A percentile compares a stretch with the other conserved stretches of the same genome.
Evolutionary conservation across 2,329 filamentous ascomycete genomes (phyloP).

Genomic region (Laburnicola sp.): DNA sequence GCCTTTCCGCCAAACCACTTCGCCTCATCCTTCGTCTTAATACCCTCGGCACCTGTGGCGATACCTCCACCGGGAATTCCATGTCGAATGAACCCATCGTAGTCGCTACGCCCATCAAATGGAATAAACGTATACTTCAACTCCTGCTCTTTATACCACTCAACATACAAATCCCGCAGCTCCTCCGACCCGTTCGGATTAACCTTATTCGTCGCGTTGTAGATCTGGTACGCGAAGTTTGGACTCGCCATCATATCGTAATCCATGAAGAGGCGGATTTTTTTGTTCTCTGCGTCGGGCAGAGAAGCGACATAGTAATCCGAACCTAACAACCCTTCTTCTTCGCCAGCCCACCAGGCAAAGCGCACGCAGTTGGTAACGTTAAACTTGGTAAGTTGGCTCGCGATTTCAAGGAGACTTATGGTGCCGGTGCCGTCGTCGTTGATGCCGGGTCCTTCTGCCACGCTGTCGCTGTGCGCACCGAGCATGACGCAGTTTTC

Average conservation of each 20-base stretch:
- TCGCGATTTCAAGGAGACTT: conserved; percentile 46
- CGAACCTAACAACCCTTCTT: conserved; percentile 46
- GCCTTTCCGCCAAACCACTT: conserved; percentile 45
- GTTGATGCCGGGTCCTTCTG: conserved; percentile 48
- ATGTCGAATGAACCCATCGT: conserved; percentile 47
- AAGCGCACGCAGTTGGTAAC: conserved; percentile 48
- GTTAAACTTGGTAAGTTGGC: conserved; percentile 45
- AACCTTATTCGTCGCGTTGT: conserved; percentile 44
- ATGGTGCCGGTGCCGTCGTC: conserved; percentile 48
- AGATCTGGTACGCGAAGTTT: conserved; percentile 47
- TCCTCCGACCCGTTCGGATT: conserved; percentile 45
- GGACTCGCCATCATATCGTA: conserved; percentile 50
- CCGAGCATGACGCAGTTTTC: conserved; percentile 48
- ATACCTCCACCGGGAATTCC: conserved; percentile 48
- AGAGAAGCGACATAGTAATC: conserved; percentile 45
- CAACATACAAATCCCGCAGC: conserved; percentile 43
- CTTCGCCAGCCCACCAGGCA: conserved; percentile 46
- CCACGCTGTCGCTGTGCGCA: conserved; percentile 47
- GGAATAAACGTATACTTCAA: conserved; percentile 46
- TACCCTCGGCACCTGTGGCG: conserved; percentile 47
- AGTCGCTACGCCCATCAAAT: conserved; percentile 48
- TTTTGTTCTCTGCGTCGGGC: conserved; percentile 41
- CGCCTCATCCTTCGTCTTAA: conserved; percentile 46
- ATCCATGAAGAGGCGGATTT: conserved; percentile 50
- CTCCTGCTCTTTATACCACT: conserved; percentile 43